Evolutionary conservation across 176 grass and related monocot genomes (phyloP).

Genomic region (Zoysia japonica): DNA sequence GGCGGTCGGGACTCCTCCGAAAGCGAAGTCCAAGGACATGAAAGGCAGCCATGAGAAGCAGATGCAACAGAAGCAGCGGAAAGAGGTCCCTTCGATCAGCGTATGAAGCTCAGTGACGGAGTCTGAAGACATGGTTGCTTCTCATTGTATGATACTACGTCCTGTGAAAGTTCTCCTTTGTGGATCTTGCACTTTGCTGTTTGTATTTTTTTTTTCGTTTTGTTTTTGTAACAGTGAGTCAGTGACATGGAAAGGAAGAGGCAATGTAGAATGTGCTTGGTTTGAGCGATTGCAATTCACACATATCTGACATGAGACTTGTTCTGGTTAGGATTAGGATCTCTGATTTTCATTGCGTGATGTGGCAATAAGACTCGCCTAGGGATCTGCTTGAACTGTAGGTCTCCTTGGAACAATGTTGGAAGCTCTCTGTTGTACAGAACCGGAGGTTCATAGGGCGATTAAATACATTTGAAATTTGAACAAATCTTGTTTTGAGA

Average conservation of each 20-base stretch:
- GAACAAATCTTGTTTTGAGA: no score
- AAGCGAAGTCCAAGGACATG: slow-evolving; percentile 50
- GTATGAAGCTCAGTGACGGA: slow-evolving; percentile 12
- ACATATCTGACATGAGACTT: slow-evolving; percentile 38
- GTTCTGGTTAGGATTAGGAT: slow-evolving; percentile 52
- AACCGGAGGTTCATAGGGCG: background rate
- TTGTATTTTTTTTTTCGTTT: background rate
- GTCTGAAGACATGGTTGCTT: background rate
- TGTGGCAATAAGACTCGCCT: slow-evolving; percentile 52
- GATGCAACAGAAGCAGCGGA: slow-evolving; percentile 9
- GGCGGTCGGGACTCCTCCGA: slow-evolving; percentile 32
- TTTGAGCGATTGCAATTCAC: slow-evolving; percentile 27
- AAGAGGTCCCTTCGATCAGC: slow-evolving; percentile 26
- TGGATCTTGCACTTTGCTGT: background rate
- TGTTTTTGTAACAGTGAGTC: background rate
- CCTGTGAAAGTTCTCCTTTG: slow-evolving; percentile 36
- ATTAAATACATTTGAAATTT: no score
- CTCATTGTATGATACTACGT: slow-evolving; percentile 49
- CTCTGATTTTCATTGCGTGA: slow-evolving; percentile 40
- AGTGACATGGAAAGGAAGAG: slow-evolving; percentile 17
- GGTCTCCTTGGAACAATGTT: slow-evolving; percentile 37
- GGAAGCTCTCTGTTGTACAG: background rate
- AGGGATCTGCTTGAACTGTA: slow-evolving; percentile 34
- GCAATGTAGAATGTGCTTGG: slow-evolving; percentile 49
- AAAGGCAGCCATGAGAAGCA: slow-evolving; percentile 51